Conservation (phyloP, 345 rosid genomes). For the Heritiera littoralis region DNA sequence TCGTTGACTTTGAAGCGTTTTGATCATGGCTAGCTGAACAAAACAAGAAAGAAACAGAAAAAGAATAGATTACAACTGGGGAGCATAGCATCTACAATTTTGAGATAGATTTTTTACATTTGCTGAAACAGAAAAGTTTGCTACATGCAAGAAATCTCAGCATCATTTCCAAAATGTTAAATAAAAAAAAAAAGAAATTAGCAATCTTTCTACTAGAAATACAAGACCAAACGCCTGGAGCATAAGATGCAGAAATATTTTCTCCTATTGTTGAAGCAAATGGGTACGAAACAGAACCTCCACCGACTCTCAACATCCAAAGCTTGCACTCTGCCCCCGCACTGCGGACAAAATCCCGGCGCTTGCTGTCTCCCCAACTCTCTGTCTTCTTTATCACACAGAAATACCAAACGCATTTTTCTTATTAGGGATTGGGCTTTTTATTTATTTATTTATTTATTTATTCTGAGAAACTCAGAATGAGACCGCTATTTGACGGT, state of each 20-base stretch:
- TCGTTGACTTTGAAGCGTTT: no score
- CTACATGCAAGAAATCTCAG: background rate
- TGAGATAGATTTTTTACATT: background rate
- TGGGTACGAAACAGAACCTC: constrained; percentile 80
- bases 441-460: no score
- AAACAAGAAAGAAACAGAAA: no score
- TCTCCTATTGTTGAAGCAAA: constrained; percentile 63
- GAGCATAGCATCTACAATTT: no score
- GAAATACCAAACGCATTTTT: constrained; percentile 57
- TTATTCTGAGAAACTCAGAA: no score
- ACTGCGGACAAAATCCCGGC: constrained; percentile 75
- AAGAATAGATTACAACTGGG: no score
- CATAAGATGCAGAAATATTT: constrained; percentile 66
- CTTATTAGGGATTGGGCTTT: no score
- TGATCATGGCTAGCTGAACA: no score
- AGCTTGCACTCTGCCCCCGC: constrained; percentile 76
- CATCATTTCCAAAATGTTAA: background rate
- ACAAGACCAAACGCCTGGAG: constrained; percentile 51
- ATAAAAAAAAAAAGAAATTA: background rate
- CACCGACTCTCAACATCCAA: constrained; percentile 67
- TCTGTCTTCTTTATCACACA: constrained; percentile 56
- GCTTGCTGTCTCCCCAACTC: constrained; percentile 77
- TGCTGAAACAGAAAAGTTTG: background rate
- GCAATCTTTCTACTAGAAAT: constrained; percentile 11
- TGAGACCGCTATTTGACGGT: no score